phyloP scores from a whole-genome alignment of 108 stramenopile species.

The Cyclotella distinguenda region DNA sequence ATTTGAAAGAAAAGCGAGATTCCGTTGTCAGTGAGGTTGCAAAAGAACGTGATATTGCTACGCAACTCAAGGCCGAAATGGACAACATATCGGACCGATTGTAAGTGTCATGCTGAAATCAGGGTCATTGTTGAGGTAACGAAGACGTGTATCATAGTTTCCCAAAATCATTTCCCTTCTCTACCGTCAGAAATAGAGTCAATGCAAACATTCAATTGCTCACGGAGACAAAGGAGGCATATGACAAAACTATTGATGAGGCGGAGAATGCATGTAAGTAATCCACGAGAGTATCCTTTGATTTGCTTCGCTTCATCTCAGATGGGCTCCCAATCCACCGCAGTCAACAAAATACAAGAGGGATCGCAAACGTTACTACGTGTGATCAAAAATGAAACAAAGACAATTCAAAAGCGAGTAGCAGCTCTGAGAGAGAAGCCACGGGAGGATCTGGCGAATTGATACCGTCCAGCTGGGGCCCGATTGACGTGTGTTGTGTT shows the following conservation, averaged over 20 bases:
- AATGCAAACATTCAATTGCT: constrained; percentile 5
- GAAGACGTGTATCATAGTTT: too few relatives aligned
- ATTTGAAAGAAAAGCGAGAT: constrained; percentile 15
- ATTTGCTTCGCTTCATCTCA: too few relatives aligned
- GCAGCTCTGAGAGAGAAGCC: too few relatives aligned
- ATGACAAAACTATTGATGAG: constrained; percentile 22
- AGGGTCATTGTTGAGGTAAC: neutral
- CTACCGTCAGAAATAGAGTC: constrained; percentile 8
- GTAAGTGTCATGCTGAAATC: neutral
- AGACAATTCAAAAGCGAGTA: too few relatives aligned
- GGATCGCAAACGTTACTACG: too few relatives aligned
- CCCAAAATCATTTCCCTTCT: neutral
- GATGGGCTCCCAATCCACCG: too few relatives aligned
- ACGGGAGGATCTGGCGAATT: too few relatives aligned
- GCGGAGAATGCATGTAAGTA: constrained; percentile 24
- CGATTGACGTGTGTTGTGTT: too few relatives aligned
- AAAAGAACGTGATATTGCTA: neutral
- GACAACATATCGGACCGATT: constrained; percentile 2
- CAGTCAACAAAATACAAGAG: too few relatives aligned
- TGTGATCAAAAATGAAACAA: too few relatives aligned
- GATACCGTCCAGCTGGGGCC: too few relatives aligned
- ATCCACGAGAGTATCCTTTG: too few relatives aligned
- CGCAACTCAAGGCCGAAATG: constrained; percentile 16
- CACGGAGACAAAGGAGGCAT: constrained; percentile 10
- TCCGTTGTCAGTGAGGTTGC: constrained; percentile 2